Evolutionary conservation across 1,284 basidiomycete species (phyloP).

Genomic region (Mycena citricolor): DNA sequence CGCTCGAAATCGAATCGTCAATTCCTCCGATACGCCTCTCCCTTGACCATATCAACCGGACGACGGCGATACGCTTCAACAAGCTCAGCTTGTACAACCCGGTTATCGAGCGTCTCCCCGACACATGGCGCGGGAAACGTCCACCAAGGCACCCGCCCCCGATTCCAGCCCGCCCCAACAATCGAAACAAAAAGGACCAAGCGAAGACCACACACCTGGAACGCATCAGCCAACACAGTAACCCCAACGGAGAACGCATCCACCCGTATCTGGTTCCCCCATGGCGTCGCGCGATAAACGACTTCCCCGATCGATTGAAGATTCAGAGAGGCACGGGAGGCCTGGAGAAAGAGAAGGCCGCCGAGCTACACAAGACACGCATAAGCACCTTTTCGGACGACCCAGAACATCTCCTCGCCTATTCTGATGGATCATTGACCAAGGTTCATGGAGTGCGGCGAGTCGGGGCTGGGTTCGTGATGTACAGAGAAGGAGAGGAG

Average conservation of each 20-base stretch:
- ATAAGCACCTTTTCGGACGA: background rate
- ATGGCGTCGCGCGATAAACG: slow-evolving; percentile 17
- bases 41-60: slow-evolving; percentile 19
- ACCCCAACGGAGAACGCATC: slow-evolving; percentile 19
- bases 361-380: slow-evolving; percentile 18
- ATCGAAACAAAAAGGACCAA: slow-evolving; percentile 2
- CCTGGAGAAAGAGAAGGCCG: slow-evolving; percentile 2
- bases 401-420: slow-evolving; percentile 21
- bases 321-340: background rate
- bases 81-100: slow-evolving; percentile 26
- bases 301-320: background rate
- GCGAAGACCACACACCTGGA: slow-evolving; percentile 19
- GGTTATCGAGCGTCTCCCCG: slow-evolving; percentile 25
- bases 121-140: slow-evolving; percentile 14
- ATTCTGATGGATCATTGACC: slow-evolving; percentile 33
- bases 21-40: slow-evolving; percentile 29
- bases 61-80: slow-evolving; percentile 24
- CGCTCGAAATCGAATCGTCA: slow-evolving; percentile 33
- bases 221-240: slow-evolving; percentile 13
- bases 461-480: slow-evolving; percentile 25
- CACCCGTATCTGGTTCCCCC: slow-evolving; percentile 25
- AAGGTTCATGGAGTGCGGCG: slow-evolving; percentile 14
- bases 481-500: slow-evolving; percentile 22
- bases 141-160: slow-evolving; percentile 18
- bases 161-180: slow-evolving; percentile 6